Percentiles rank a stretch among this genome's conserved stretches.
Evolutionary conservation across 2,329 filamentous ascomycete species (phyloP).

Genomic region (Colletotrichum siamense): DNA sequence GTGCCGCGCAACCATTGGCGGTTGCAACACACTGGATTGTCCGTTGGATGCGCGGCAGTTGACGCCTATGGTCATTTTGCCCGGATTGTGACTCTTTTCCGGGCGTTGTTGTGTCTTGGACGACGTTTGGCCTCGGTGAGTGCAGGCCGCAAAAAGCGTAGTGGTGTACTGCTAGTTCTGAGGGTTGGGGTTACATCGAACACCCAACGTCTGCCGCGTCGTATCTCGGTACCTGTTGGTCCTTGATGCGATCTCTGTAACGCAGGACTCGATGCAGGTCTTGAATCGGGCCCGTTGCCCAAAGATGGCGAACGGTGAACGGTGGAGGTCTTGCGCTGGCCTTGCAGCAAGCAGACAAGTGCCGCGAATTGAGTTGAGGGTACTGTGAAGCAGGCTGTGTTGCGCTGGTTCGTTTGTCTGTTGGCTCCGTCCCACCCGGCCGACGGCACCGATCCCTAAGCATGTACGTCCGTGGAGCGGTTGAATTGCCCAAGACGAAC

Average conservation of each 20-base stretch:
- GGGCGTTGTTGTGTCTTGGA: conserved; percentile 1
- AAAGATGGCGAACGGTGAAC: background rate
- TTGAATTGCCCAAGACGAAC: background rate
- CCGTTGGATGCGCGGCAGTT: background rate
- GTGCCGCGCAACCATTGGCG: background rate
- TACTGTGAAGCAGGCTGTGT: background rate
- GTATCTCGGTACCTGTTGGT: background rate
- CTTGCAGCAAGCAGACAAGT: conserved; percentile 9
- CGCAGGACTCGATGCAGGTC: conserved; percentile 12
- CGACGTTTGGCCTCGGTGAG: background rate
- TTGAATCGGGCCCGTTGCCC: conserved; percentile 17
- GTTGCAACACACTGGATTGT: background rate
- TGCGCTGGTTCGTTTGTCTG: background rate
- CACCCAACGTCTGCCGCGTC: background rate
- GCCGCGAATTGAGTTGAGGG: background rate
- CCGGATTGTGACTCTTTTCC: background rate
- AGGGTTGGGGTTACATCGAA: conserved; percentile 12
- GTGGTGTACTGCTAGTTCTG: background rate
- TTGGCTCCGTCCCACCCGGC: background rate
- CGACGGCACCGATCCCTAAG: background rate
- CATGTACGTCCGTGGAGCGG: background rate
- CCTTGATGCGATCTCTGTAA: background rate
- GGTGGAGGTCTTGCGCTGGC: conserved; percentile 11
- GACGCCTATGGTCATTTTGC: background rate
- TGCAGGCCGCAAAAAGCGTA: background rate